Evolutionary conservation across 2,329 filamentous ascomycete genomes (phyloP).

Genomic region (Aspergillus sp.): DNA sequence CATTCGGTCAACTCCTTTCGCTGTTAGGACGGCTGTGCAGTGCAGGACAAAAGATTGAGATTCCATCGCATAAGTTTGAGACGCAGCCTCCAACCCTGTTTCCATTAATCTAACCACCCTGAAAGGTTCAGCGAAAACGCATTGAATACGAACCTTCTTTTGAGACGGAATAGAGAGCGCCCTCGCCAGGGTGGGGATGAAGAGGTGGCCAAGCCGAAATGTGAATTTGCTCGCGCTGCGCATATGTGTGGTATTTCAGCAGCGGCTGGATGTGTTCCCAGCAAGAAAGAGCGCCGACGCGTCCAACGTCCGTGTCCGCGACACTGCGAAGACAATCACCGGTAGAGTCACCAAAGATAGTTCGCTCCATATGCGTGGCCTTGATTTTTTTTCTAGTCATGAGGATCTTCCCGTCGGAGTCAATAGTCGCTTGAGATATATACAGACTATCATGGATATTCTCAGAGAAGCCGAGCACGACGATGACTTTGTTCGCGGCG

Average conservation of each 20-base stretch:
- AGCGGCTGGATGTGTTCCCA: slow-evolving; percentile 55
- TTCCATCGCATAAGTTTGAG: slow-evolving; percentile 59
- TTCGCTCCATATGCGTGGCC: slow-evolving; percentile 55
- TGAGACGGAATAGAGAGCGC: neutral
- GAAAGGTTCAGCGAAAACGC: no score
- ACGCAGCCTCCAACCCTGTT: slow-evolving; percentile 41
- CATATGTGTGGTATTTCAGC: slow-evolving; percentile 48
- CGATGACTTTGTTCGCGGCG: slow-evolving; percentile 40
- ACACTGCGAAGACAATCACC: slow-evolving; percentile 43
- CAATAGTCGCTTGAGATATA: slow-evolving; percentile 50
- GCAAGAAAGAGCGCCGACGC: slow-evolving; percentile 49
- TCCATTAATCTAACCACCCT: neutral
- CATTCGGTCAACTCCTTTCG: slow-evolving; percentile 47
- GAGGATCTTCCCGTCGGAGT: slow-evolving; percentile 40
- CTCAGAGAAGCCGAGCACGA: slow-evolving; percentile 48
- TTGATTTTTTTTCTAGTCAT: slow-evolving; percentile 52
- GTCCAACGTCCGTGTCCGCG: slow-evolving; percentile 36
- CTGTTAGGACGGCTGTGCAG: slow-evolving; percentile 48
- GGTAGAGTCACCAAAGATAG: slow-evolving; percentile 50
- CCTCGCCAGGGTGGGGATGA: neutral
- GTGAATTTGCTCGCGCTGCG: slow-evolving; percentile 49
- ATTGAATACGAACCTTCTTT: neutral
- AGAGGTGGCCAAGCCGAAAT: slow-evolving; percentile 50
- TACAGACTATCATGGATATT: slow-evolving; percentile 41
- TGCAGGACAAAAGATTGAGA: slow-evolving; percentile 57